Base-by-base conservation (phyloP, 192 early-diverging fungal species). In the Coemansia sp. region DNA sequence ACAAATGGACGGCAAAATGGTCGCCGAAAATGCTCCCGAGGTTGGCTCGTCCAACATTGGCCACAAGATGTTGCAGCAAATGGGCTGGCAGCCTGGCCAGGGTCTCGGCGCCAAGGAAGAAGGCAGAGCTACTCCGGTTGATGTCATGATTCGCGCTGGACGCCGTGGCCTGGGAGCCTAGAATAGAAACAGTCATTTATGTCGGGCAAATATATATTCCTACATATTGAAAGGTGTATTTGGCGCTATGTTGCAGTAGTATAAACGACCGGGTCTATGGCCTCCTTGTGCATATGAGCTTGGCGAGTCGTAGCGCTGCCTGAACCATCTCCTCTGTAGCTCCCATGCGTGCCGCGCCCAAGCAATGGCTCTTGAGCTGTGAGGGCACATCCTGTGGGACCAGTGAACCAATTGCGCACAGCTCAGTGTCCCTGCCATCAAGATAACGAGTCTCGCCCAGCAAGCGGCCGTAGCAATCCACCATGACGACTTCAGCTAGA, bases 11-110 rank as follows among this genome's bases (percentile, higher is more conserved):
- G 79, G 79, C 42, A 75, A 69, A 39, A 64, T 78, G 62, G 81
- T 83, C 44, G 81, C 64, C 14, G 72, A 74, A 37, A 31, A 65
- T 24, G 81, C 76, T 1, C 81, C 81, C 6, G 76, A 64, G n/a
- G 76, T 83, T 13, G 73, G 81, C 2, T 60, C 68, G 9, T 75
- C 81, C 10, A 83, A 83, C 51, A 74, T 83, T 65, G 81, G 81
- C 17, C 81, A 83, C 62, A 70, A 75, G 73, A 78, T 83, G 76
- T 67, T 83, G 50, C 59, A 68, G 62, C 75, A 83, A 66, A 83
- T 83, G 81, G 81, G 81, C 27, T 83, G 81, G 81, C 67, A 70
- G 60, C 81, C 81, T 8, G 81, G 81, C 24, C 66, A 72, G 64
- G 77, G 81, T 1, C 81, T 83, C 19, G 81, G 81, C 0, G 70